Base-by-base conservation (phyloP, 2,329 filamentous ascomycete genomes). In the Apiospora kogelbergensis region DNA sequence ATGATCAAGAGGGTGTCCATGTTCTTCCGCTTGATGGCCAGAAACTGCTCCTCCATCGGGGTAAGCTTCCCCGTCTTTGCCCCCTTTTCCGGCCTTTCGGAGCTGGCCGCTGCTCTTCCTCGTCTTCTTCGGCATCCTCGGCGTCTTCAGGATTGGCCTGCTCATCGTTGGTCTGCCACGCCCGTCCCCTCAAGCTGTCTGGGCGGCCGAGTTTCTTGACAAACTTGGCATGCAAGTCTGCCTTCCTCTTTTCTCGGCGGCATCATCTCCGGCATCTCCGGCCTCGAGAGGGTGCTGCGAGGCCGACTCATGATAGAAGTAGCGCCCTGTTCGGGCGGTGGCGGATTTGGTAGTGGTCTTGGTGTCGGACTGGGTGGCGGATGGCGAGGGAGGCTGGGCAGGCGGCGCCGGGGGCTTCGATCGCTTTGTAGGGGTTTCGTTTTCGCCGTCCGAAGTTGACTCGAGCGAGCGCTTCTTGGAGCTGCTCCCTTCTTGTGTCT, bases 1-100 rank as follows among this genome's bases (percentile, higher is more conserved):
- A 98, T 90, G 15, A 98, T 92, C 67, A 99, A 85, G 24, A 99
- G 76, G 0, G 95, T 96, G 77, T 98, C 96, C 83, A 94, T 87
- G 78, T 98, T 91, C 74, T 95, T 93, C 70, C 90, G 87, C 82
- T 99, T 99, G 80, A 99, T 97, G 22, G 97, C 95, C 6, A 99
- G 86, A 69, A 97, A 92, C 76, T 98, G 96, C 48, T 92, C 88
- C 79, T 98, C 95, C 90, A 99, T 92, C 0, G 96, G 96, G 0
- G 96, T 99, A 70, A 99, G 87, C 78, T 98, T 98, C 68, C 86
- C 86, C 2, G 86, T 84, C 78, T 89, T 90, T n/a, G 88, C 71
- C 89, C 88, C 78, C 94, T 97, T 81, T 93, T 97, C 72, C 85
- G 88, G 0, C 80, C 72, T 71, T 85, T 86, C 15, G 80, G 73